Percentiles rank a stretch among this genome's conserved stretches.
These are phyloP conservation scores for Stephania yunnanensis DNA, from an alignment of 164 flowering plant genomes.

Conservation along the genomic window DNA sequence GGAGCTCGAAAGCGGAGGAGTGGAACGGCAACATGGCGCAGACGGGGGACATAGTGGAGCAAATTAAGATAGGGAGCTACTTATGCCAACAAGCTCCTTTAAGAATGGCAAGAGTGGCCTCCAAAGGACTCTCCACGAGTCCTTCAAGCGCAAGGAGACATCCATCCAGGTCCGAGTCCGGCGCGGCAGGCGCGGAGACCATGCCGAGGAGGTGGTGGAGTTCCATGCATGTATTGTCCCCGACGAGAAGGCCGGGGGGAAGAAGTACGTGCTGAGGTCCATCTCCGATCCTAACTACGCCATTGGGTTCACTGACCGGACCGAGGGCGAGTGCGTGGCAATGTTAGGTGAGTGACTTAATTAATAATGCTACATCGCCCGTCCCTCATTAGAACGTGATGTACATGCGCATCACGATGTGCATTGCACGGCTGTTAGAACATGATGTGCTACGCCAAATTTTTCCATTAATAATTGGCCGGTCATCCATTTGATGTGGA, in stretches of 20 bases:
- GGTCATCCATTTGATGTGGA: no score
- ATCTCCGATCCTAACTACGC: slow-evolving; percentile 84
- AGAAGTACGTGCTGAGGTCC: slow-evolving; percentile 64
- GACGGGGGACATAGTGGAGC: slow-evolving; percentile 90
- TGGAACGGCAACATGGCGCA: slow-evolving; percentile 87
- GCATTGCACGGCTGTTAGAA: no score
- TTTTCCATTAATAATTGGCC: no score
- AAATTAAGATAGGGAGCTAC: slow-evolving; percentile 49
- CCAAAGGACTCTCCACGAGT: slow-evolving; percentile 62
- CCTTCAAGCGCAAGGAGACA: slow-evolving; percentile 61
- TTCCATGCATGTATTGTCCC: slow-evolving; percentile 86
- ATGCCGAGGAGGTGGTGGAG: slow-evolving; percentile 45
- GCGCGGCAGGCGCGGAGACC: slow-evolving; percentile 38
- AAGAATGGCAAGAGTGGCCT: slow-evolving; percentile 68
- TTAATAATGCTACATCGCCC: no score
- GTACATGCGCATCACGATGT: no score
- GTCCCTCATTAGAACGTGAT: no score
- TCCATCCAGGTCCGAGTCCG: slow-evolving; percentile 69
- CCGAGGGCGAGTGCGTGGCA: slow-evolving; percentile 68
- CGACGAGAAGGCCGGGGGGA: slow-evolving; percentile 48
- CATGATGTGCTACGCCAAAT: no score
- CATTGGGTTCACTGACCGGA: slow-evolving; percentile 74
- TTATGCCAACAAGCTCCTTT: slow-evolving; percentile 37
- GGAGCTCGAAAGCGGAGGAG: slow-evolving; percentile 81
- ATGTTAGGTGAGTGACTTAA: slow-evolving; percentile 50